Conservation (phyloP, 331 rosid species). For the Malus hybrid region DNA sequence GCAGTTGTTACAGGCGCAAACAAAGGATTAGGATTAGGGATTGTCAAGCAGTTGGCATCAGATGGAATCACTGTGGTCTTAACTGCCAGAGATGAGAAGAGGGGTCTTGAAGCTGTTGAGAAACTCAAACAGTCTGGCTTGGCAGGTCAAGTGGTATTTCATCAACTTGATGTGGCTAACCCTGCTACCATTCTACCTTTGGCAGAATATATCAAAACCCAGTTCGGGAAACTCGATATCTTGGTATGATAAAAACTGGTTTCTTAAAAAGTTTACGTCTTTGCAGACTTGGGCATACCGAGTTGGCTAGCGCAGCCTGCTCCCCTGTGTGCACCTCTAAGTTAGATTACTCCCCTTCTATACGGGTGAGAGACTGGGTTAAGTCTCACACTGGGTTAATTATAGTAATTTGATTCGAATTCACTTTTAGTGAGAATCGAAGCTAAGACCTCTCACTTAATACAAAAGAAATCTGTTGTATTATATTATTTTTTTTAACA, state of each 20-base stretch:
- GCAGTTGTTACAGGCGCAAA: slow-evolving; percentile 50
- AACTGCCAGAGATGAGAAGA: slow-evolving; percentile 48
- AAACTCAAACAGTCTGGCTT: slow-evolving; percentile 26
- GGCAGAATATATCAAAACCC: slow-evolving; percentile 30
- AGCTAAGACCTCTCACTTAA: too few species aligned
- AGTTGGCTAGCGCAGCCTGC: too few species aligned
- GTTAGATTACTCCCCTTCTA: too few species aligned
- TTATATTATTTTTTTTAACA: too few species aligned
- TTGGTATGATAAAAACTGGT: slow-evolving; percentile 18
- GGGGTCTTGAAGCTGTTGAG: slow-evolving; percentile 40
- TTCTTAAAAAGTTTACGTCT: not conserved
- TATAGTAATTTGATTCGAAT: too few species aligned
- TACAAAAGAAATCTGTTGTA: too few species aligned
- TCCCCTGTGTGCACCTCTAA: too few species aligned
- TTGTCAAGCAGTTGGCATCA: slow-evolving; percentile 40
- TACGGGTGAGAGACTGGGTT: too few species aligned
- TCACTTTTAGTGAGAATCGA: too few species aligned
- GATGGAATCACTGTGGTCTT: slow-evolving; percentile 36
- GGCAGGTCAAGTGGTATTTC: slow-evolving; percentile 33
- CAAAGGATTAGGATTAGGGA: slow-evolving; percentile 49
- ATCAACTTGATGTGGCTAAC: slow-evolving; percentile 55
- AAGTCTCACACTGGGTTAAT: too few species aligned
- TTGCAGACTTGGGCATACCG: not conserved
- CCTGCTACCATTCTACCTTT: slow-evolving; percentile 29
- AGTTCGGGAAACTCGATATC: slow-evolving; percentile 51